phyloP scores from a whole-genome alignment of 768 basidiomycete species.

The Suillus sp. region DNA sequence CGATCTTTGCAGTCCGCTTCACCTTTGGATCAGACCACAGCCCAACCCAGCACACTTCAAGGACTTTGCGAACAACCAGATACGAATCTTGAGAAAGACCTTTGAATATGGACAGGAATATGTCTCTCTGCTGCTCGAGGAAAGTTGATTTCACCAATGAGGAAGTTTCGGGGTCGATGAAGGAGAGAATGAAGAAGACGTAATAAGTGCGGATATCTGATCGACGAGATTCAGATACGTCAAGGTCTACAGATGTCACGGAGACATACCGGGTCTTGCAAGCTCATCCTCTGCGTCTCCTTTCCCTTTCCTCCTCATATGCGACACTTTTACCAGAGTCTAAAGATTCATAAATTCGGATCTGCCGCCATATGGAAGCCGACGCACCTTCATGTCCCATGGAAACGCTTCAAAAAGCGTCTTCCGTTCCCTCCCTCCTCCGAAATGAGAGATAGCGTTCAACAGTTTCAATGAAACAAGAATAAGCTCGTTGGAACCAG shows the following conservation, averaged over 20 bases:
- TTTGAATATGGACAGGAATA: constrained; percentile 71
- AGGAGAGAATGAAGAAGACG: constrained; percentile 71
- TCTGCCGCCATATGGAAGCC: background rate
- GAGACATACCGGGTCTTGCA: constrained; percentile 54
- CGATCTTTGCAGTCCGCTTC: constrained; percentile 70
- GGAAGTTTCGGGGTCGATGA: constrained; percentile 52
- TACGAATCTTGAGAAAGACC: constrained; percentile 70
- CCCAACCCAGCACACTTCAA: constrained; percentile 77
- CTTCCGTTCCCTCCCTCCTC: constrained; percentile 65
- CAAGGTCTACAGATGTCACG: background rate
- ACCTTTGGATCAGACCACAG: constrained; percentile 76
- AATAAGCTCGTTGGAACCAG: constrained; percentile 63
- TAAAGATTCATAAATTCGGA: constrained; percentile 26
- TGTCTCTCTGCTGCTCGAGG: constrained; percentile 69
- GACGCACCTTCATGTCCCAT: constrained; percentile 74
- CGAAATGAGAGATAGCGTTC: constrained; percentile 61
- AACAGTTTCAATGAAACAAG: constrained; percentile 68
- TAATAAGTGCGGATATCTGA: constrained; percentile 82
- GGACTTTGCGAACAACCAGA: constrained; percentile 56
- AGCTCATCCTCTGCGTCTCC: constrained; percentile 41
- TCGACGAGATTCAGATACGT: constrained; percentile 12
- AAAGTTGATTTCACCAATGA: constrained; percentile 61
- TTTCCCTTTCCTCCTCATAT: constrained; percentile 68
- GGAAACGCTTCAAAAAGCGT: constrained; percentile 66
- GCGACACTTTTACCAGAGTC: constrained; percentile 66